Evolutionary conservation across 441 rosid species (phyloP).

Genomic region (Daphne laureola): DNA sequence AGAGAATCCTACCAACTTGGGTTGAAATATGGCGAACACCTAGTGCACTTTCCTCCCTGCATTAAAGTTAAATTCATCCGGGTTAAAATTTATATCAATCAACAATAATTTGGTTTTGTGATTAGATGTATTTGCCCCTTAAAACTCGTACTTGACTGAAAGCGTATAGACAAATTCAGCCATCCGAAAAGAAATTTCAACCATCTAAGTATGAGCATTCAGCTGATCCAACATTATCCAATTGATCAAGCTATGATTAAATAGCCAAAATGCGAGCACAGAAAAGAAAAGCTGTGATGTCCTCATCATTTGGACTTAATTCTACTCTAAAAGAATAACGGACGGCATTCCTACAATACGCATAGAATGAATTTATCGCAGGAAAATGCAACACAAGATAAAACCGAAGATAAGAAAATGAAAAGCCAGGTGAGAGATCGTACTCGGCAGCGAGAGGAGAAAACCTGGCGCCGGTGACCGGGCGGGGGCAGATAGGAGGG

Average conservation of each 20-base stretch:
- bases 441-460: conserved; percentile 47
- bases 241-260: too few relatives aligned
- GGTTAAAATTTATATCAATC: not conserved
- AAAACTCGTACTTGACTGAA: too few relatives aligned
- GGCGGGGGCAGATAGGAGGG: conserved; percentile 54
- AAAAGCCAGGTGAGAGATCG: conserved; percentile 12
- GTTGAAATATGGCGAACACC: conserved; percentile 82
- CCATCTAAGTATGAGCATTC: too few relatives aligned
- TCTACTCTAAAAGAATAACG: too few relatives aligned
- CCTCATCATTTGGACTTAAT: too few relatives aligned
- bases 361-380: not conserved
- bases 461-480: conserved; percentile 48
- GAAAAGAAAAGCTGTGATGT: too few relatives aligned
- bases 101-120: not conserved
- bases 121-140: too few relatives aligned
- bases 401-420: conserved; percentile 9
- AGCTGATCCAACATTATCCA: too few relatives aligned
- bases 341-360: too few relatives aligned
- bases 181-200: too few relatives aligned
- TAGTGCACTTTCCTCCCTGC: conserved; percentile 66
- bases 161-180: too few relatives aligned
- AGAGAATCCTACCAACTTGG: conserved; percentile 59
- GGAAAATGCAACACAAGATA: not conserved
- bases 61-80: conserved; percentile 15
- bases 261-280: too few relatives aligned